These are phyloP conservation scores for Geranium rotundifolium DNA, from an alignment of 345 rosid species.

Conservation along the genomic window DNA sequence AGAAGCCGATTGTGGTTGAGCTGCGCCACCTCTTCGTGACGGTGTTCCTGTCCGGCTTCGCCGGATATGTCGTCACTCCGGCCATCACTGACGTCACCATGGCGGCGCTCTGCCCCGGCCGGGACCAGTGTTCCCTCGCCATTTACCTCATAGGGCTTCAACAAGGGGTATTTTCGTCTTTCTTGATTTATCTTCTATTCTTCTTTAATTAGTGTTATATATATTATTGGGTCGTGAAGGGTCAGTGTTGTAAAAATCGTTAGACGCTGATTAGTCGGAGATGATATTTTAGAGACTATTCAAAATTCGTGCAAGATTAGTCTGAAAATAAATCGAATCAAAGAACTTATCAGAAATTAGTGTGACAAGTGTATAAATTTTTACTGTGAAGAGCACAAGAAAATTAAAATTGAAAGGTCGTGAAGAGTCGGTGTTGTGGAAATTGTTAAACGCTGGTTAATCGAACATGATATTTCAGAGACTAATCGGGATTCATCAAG, in stretches of 20 bases:
- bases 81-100: constrained; percentile 72
- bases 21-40: constrained; percentile 47
- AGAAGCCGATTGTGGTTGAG: constrained; percentile 12
- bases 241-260: background rate
- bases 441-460: too few species aligned
- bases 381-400: too few species aligned
- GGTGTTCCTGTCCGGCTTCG: constrained; percentile 40
- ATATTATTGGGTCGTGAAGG: background rate
- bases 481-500: too few species aligned
- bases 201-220: background rate
- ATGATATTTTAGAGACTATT: too few species aligned
- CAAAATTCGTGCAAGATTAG: too few species aligned
- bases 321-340: too few species aligned
- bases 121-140: constrained; percentile 73
- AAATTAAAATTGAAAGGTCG: too few species aligned
- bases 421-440: too few species aligned
- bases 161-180: constrained; percentile 48
- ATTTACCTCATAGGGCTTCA: constrained; percentile 71
- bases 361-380: too few species aligned
- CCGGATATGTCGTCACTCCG: constrained; percentile 34
- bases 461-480: too few species aligned
- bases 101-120: constrained; percentile 59
- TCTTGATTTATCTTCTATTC: background rate
- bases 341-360: too few species aligned
- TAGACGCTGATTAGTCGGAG: too few species aligned